Percentiles rank a stretch among this genome's conserved stretches.
Conservation (phyloP, 2,329 filamentous ascomycete species). For the Hymenoscyphus fraxineus region DNA sequence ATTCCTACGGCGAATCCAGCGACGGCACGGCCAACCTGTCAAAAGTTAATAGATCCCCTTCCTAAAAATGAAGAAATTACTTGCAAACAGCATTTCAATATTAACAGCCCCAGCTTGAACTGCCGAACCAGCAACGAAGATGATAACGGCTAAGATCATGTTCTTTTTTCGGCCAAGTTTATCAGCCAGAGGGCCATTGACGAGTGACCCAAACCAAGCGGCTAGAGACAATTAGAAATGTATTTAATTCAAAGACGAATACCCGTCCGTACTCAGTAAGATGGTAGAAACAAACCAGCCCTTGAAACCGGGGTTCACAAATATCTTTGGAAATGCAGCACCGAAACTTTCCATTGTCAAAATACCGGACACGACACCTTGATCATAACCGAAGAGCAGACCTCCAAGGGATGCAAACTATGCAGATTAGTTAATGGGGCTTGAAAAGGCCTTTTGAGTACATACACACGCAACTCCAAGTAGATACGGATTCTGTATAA, state of each 20-base stretch:
- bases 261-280: constrained; percentile 37
- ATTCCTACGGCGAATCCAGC: constrained; percentile 38
- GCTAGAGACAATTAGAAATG: constrained; percentile 27
- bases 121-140: constrained; percentile 33
- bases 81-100: constrained; percentile 42
- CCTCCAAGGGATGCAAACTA: constrained; percentile 42
- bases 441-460: neutral
- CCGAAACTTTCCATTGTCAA: constrained; percentile 44
- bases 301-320: constrained; percentile 44
- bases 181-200: constrained; percentile 38
- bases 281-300: constrained; percentile 52
- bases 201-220: constrained; percentile 47
- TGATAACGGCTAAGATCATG: constrained; percentile 33
- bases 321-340: constrained; percentile 39
- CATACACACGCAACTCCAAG: neutral
- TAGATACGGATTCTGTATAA: neutral
- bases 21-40: constrained; percentile 43
- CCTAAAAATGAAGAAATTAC: neutral
- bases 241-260: neutral
- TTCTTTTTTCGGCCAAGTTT: constrained; percentile 32
- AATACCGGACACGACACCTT: constrained; percentile 44
- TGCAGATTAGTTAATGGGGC: neutral
- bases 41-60: neutral
- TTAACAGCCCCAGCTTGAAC: constrained; percentile 35
- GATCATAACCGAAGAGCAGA: constrained; percentile 45